These are phyloP conservation scores for Amauroascus verrucosus DNA, from an alignment of 2,329 filamentous ascomycete species.

Conservation along the genomic window DNA sequence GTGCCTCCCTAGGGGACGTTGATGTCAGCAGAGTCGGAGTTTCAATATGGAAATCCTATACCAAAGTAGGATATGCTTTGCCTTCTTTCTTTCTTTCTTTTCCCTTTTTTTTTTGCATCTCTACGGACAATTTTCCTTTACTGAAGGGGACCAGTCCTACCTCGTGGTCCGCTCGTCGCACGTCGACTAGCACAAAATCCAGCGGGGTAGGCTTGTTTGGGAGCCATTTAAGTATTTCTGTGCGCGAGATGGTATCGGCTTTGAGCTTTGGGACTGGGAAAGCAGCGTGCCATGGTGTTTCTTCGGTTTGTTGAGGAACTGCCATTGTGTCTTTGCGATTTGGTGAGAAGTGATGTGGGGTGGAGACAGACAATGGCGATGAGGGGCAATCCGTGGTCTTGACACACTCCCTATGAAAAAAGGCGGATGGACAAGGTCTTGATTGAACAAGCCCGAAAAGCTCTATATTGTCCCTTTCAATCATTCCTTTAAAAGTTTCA, in stretches of 20 bases:
- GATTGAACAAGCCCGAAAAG: not conserved
- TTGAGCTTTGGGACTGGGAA: slow-evolving; percentile 29
- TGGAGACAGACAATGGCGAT: not conserved
- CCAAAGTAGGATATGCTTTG: too few species aligned
- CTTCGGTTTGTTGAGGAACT: slow-evolving; percentile 1
- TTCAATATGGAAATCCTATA: not conserved
- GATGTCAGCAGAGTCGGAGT: not conserved
- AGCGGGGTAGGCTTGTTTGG: slow-evolving; percentile 23
- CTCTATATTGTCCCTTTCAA: not conserved
- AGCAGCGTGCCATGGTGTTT: slow-evolving; percentile 33
- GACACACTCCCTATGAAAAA: too few species aligned
- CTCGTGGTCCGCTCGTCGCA: slow-evolving; percentile 40
- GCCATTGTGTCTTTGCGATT: not conserved
- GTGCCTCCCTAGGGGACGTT: slow-evolving; percentile 45
- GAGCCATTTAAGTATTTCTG: slow-evolving; percentile 21
- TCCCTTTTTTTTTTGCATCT: not conserved
- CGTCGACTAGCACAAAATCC: slow-evolving; percentile 38
- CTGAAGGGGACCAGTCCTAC: slow-evolving; percentile 14
- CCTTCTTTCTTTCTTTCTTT: too few species aligned
- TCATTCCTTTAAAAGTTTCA: too few species aligned
- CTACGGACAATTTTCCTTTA: not conserved
- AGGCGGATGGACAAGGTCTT: too few species aligned
- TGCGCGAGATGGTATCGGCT: slow-evolving; percentile 4
- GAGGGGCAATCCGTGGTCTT: not conserved
- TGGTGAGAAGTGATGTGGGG: not conserved